Base-by-base conservation (phyloP, 2,329 filamentous ascomycete genomes). In the Paradendryphiella salina region DNA sequence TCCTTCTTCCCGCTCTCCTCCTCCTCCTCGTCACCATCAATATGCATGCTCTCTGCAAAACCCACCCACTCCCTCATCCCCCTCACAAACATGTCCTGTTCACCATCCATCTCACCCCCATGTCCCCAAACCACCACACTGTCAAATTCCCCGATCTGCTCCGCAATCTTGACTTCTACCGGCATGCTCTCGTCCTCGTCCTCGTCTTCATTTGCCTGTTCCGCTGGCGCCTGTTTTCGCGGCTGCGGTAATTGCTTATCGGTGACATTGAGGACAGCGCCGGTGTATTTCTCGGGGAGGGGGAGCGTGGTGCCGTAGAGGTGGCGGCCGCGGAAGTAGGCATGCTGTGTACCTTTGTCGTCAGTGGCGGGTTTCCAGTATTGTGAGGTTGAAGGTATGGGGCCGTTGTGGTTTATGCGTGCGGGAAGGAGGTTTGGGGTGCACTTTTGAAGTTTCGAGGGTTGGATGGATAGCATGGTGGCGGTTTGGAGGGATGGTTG, bases 91-190 rank as follows among this genome's bases (percentile, higher is more conserved):
- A 82, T 77, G 73, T 96, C 90, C 5, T 75, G 75, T 21, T 78
- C 78, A 0, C 79, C 78, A 52, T 87, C 84, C 5, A 85, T 85
- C 41, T 83, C 63, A 1, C 76, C 73, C 60, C 94, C 91, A 70
- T 96, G 91, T 0, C 83, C 86, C 92, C 92, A 97, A n/a, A 96
- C 80, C 3, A 90, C 75, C 42, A 96, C 71, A 46, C 88, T 79
- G 5, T 90, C 84, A 67, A 96, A 96, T 13, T 79, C 79, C 1
- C 84, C 85, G 15, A 85, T 78, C 35, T 83, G 77, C 42, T 88
- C 80, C 60, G 93, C 72, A 1, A 80, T 75, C 43, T 65, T 71
- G 32, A 70, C 60, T 14, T 73, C 67, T 5, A 64, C 60, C 2
- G 54, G 36, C 0, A 57, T 50, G 4, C 61, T 54, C 5, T 62